A percentile compares a stretch with the other conserved stretches of the same genome.
phyloP scores from a whole-genome alignment of 139 green algal genomes.

The Pseudopediastrum boryanum region DNA sequence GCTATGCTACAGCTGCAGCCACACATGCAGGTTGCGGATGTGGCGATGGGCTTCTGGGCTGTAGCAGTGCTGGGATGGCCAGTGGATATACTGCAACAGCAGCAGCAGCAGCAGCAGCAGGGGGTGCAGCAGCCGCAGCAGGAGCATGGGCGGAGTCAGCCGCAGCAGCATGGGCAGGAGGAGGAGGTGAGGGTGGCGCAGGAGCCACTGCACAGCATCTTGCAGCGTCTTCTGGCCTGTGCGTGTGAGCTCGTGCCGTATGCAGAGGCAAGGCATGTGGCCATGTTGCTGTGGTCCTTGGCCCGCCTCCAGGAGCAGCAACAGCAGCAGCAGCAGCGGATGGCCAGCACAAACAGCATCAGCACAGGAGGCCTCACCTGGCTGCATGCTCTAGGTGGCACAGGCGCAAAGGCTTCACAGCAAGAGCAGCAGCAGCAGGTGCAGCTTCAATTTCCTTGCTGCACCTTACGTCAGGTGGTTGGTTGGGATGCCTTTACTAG shows the following conservation, averaged over 20 bases:
- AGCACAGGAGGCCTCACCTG: slow-evolving; percentile 69
- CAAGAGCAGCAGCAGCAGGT: too few species aligned
- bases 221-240: too few species aligned
- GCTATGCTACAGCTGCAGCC: not conserved
- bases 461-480: too few species aligned
- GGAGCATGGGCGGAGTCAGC: not conserved
- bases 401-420: slow-evolving; percentile 32
- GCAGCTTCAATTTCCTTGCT: too few species aligned
- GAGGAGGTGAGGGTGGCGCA: not conserved
- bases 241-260: too few species aligned
- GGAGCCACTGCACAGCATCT: not conserved
- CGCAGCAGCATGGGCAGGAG: not conserved
- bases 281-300: slow-evolving; percentile 22
- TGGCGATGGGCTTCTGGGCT: slow-evolving; percentile 15
- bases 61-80: slow-evolving; percentile 16
- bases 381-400: slow-evolving; percentile 55
- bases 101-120: not conserved
- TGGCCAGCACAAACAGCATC: not conserved
- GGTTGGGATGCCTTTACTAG: too few species aligned
- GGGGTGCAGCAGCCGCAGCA: not conserved
- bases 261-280: slow-evolving; percentile 16
- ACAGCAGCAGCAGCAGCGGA: not conserved
- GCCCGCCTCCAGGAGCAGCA: slow-evolving; percentile 14
- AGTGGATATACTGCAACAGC: not conserved
- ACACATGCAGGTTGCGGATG: not conserved